These are phyloP conservation scores for Suhomyces vadensis DNA, from an alignment of 805 yeast species.

Conservation along the genomic window DNA sequence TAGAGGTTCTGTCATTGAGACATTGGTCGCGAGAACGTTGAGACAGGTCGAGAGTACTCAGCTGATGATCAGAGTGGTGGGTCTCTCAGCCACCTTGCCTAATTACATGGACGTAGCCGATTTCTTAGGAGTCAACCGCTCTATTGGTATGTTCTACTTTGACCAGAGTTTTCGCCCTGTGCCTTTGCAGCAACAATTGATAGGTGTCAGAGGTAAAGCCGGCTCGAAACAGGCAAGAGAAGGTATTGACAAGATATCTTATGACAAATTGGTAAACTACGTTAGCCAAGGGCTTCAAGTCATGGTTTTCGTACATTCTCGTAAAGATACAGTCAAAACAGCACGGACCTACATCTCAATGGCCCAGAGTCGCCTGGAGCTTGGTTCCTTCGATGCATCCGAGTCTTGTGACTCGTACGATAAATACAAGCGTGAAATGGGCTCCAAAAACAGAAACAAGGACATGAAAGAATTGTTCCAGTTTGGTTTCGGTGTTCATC, in stretches of 20 bases:
- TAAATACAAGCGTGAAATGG: conserved; percentile 61
- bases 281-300: conserved; percentile 77
- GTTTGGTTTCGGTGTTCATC: conserved; percentile 89
- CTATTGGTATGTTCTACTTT: conserved; percentile 90
- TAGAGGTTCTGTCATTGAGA: conserved; percentile 96
- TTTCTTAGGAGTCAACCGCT: conserved; percentile 85
- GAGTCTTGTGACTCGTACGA: conserved; percentile 38
- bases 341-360: conserved; percentile 68
- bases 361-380: conserved; percentile 64
- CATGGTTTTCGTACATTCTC: conserved; percentile 94
- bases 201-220: conserved; percentile 86
- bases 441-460: conserved; percentile 64
- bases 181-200: conserved; percentile 82
- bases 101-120: conserved; percentile 93
- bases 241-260: conserved; percentile 72
- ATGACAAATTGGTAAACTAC: conserved; percentile 71
- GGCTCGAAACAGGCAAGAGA: conserved; percentile 73
- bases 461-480: conserved; percentile 80
- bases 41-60: conserved; percentile 95
- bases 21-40: conserved; percentile 89
- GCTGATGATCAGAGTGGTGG: conserved; percentile 89
- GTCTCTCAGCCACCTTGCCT: conserved; percentile 91
- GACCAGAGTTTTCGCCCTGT: conserved; percentile 93
- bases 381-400: conserved; percentile 57
- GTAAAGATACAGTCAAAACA: conserved; percentile 88